These are phyloP conservation scores for Solanum aculeatissimum DNA, from an alignment of 305 asterid genomes.

Conservation along the genomic window DNA sequence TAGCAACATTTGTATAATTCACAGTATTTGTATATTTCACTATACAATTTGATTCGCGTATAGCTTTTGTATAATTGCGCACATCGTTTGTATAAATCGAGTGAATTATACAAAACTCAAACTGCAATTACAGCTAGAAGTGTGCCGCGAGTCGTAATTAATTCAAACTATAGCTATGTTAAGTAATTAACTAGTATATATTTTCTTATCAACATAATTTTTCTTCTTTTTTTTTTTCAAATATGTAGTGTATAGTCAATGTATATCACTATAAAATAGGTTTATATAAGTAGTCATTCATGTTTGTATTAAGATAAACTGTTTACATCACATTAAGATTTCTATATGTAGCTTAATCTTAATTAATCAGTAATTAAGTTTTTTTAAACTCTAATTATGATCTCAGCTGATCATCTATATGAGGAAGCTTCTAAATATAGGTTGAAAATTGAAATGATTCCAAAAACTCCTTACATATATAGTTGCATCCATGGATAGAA, in stretches of 20 bases:
- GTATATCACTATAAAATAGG: not conserved
- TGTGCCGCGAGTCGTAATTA: no score
- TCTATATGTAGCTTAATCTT: not conserved
- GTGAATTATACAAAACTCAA: no score
- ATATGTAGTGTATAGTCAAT: not conserved
- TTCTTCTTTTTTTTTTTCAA: not conserved
- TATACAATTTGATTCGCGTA: no score
- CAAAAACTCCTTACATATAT: not conserved
- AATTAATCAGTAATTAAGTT: not conserved
- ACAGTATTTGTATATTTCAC: no score
- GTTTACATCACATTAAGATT: not conserved
- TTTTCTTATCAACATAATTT: no score
- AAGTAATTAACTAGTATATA: no score
- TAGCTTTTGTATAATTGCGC: no score
- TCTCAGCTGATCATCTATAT: not conserved
- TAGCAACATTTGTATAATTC: no score
- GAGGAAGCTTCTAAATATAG: not conserved
- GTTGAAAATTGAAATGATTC: not conserved
- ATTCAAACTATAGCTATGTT: no score
- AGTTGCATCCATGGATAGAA: not conserved
- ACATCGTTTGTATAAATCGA: no score
- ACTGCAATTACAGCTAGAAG: no score
- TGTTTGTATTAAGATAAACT: not conserved
- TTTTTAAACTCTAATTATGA: not conserved
- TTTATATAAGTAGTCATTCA: not conserved